Evolutionary conservation across 306 rosid genomes (phyloP), one percentile per base, ranked within the genome.

Genomic region (Dicorynia guianensis): DNA sequence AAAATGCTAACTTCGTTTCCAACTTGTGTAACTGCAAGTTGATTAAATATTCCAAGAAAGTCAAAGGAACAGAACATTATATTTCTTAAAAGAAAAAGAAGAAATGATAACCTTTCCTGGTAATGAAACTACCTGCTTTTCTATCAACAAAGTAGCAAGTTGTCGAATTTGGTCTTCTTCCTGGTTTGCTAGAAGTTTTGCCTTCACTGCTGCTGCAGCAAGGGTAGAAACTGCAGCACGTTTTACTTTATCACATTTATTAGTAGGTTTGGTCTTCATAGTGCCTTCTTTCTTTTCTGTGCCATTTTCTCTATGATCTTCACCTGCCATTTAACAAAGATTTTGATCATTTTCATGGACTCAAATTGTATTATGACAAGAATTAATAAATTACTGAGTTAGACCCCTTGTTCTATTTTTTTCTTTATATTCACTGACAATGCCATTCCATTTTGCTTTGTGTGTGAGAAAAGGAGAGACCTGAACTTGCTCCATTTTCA

Each of bases 131-230:
- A 89, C 97, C 93, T 89, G 93, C 69, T 92, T 92, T 76, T 92
- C 96, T 57, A 89, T 78, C 86, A 92, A 80, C 69, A 89, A 55
- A 10, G 88, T 74, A 62, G 96, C 80, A 59, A 89, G 96, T 67
- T 75, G 84, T 57, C 75, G 87, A 73, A 89, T 86, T 75, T 87
- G 87, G 49, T 92, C 89, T 82, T 92, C 96, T 85, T 89, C 96
- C 71, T 86, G 87, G 40, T 89, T 75, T 36, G 96, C 95, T 69
- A 92, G 87, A 78, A 92, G 76, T 81, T 85, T 88, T 77, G 91
- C 96, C 87, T 92, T 92, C 38, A 88, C 93, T 12, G 93, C 84
- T 12, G 93, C 91, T 2, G 95, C 95, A 63, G 94, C 80, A 52
- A 91, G 70, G 14, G 93, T 81, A 19, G 92, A 82, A 65, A 84